Evolutionary conservation across 495 filamentous ascomycete genomes (phyloP).

Genomic region (Xylaria venustula): DNA sequence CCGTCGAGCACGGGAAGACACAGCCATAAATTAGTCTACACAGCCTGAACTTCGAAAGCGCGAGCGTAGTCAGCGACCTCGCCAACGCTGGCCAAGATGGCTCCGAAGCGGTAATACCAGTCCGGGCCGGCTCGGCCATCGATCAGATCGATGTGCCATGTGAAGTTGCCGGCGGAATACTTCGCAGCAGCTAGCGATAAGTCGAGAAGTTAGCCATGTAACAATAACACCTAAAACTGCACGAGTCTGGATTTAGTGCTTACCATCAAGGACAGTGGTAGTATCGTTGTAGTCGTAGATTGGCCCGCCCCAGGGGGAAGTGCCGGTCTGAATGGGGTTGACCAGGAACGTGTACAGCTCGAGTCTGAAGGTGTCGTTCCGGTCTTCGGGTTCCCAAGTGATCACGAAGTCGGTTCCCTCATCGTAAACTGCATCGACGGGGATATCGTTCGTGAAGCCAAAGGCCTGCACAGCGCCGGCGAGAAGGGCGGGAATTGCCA

Average conservation of each 20-base stretch:
- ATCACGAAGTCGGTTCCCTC: not conserved
- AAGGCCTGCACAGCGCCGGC: constrained; percentile 4
- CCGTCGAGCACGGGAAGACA: too few species aligned
- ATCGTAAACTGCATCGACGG: not conserved
- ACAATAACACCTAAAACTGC: not conserved
- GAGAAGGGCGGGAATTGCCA: not conserved
- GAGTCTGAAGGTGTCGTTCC: not conserved
- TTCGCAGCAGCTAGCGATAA: not conserved
- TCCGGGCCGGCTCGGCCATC: not conserved
- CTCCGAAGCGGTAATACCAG: constrained; percentile 2
- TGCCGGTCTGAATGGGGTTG: not conserved
- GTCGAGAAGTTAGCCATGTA: not conserved
- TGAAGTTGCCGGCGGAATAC: not conserved
- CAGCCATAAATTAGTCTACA: not conserved
- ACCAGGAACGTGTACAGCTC: constrained; percentile 1
- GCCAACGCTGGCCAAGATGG: not conserved
- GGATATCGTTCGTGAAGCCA: constrained; percentile 3
- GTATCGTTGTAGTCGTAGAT: constrained; percentile 1
- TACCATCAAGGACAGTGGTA: constrained; percentile 4
- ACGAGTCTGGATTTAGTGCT: not conserved
- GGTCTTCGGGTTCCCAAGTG: not conserved
- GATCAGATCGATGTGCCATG: constrained; percentile 1
- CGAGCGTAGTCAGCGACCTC: constrained; percentile 5
- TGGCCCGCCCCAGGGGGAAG: not conserved
- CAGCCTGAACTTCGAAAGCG: not conserved